phyloP scores from a whole-genome alignment of 148 eudicot species.

The Vaccinium myrtillus region DNA sequence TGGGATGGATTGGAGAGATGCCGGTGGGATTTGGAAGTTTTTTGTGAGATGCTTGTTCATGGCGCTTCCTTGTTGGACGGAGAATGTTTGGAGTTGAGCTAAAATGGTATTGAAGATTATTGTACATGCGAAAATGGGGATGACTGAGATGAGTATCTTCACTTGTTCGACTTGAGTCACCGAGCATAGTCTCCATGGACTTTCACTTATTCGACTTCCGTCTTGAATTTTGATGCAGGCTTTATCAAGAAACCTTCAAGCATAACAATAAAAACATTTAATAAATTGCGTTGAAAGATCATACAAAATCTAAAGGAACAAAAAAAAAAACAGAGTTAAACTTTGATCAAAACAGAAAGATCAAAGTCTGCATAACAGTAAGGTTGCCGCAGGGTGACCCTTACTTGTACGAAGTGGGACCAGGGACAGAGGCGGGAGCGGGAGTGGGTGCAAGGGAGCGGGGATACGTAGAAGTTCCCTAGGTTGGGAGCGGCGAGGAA shows the following conservation, averaged over 20 bases:
- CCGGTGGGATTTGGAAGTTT: constrained; percentile 74
- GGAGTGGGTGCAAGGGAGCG: too few species aligned
- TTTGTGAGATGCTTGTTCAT: constrained; percentile 59
- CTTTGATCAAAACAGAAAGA: neutral
- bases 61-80: constrained; percentile 80
- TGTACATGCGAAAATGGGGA: constrained; percentile 91
- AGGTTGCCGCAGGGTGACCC: neutral
- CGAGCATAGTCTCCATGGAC: constrained; percentile 76
- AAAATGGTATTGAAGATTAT: constrained; percentile 86
- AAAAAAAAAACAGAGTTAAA: neutral
- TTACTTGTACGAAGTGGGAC: too few species aligned
- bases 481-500: too few species aligned
- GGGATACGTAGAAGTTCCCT: too few species aligned
- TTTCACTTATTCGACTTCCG: constrained; percentile 25
- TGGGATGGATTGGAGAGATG: constrained; percentile 88
- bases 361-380: neutral
- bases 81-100: constrained; percentile 96
- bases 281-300: neutral
- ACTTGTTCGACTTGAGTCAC: constrained; percentile 87
- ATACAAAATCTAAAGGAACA: neutral
- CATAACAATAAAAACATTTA: neutral
- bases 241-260: constrained; percentile 69
- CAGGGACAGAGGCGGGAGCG: too few species aligned
- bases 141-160: constrained; percentile 66
- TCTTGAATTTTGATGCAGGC: constrained; percentile 65